phyloP scores from a whole-genome alignment of 2,329 filamentous ascomycete species.

The Cladosporium sp. region DNA sequence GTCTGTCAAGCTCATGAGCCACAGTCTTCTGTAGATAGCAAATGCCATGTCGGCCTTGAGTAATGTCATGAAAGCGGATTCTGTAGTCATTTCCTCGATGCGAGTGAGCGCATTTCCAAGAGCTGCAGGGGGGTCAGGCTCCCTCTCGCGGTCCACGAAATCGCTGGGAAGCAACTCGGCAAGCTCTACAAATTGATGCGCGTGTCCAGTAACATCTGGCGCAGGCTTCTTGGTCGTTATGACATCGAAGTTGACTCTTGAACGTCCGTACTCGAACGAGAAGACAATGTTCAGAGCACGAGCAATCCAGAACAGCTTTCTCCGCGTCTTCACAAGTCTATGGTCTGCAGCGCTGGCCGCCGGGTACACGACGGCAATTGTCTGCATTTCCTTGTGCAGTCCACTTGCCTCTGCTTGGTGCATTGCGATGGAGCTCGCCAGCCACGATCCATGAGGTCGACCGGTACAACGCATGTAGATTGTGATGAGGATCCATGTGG shows the following conservation, averaged over 20 bases:
- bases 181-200: conserved; percentile 31
- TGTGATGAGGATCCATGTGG: conserved; percentile 52
- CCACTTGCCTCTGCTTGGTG: conserved; percentile 55
- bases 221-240: conserved; percentile 36
- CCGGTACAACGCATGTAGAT: conserved; percentile 53
- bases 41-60: conserved; percentile 51
- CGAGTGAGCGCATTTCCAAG: conserved; percentile 28
- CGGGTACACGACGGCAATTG: conserved; percentile 32
- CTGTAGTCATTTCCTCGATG: conserved; percentile 29
- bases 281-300: conserved; percentile 56
- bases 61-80: conserved; percentile 39
- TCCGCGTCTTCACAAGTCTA: conserved; percentile 27
- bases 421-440: conserved; percentile 56
- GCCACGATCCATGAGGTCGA: conserved; percentile 51
- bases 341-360: conserved; percentile 27
- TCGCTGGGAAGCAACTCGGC: conserved; percentile 32
- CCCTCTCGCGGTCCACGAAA: conserved; percentile 30
- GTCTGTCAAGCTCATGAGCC: conserved; percentile 35
- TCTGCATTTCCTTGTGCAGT: conserved; percentile 41
- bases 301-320: conserved; percentile 45
- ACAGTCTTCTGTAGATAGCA: conserved; percentile 44
- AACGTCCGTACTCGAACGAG: conserved; percentile 56
- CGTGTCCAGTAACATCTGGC: conserved; percentile 24
- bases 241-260: conserved; percentile 47
- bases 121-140: conserved; percentile 33